Conservation (phyloP, 345 rosid species). For the Eucalyptus marginata region DNA sequence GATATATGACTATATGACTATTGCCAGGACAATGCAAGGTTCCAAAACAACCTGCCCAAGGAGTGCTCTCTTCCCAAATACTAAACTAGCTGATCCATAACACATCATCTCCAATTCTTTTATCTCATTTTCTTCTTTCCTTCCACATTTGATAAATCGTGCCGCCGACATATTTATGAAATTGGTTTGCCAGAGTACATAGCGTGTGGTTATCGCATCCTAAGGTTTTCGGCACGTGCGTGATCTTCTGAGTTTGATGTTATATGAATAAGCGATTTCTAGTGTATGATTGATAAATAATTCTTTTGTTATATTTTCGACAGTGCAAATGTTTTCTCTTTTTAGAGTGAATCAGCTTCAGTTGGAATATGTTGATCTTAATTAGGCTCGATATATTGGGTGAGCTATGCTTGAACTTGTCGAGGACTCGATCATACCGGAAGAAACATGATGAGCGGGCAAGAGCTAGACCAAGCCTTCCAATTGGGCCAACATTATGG, state of each 20-base stretch:
- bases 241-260: background rate
- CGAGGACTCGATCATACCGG: fast-evolving
- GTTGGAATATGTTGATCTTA: background rate
- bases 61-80: slow-evolving; percentile 57
- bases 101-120: background rate
- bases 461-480: too few relatives aligned
- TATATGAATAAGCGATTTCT: background rate
- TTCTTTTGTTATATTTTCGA: background rate
- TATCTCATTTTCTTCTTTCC: background rate
- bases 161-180: background rate
- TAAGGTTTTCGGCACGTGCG: fast-evolving
- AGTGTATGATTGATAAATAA: background rate
- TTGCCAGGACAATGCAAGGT: slow-evolving; percentile 51
- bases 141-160: background rate
- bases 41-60: slow-evolving; percentile 40
- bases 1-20: slow-evolving; percentile 74
- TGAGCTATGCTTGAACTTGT: background rate
- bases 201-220: fast-evolving
- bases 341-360: background rate
- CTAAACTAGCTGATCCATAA: background rate
- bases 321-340: background rate
- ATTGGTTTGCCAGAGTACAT: background rate
- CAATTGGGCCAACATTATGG: too few relatives aligned
- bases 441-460: too few relatives aligned
- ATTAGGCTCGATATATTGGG: background rate